phyloP scores from a whole-genome alignment of 1,284 basidiomycete species.

The Leccinum solheimii region DNA sequence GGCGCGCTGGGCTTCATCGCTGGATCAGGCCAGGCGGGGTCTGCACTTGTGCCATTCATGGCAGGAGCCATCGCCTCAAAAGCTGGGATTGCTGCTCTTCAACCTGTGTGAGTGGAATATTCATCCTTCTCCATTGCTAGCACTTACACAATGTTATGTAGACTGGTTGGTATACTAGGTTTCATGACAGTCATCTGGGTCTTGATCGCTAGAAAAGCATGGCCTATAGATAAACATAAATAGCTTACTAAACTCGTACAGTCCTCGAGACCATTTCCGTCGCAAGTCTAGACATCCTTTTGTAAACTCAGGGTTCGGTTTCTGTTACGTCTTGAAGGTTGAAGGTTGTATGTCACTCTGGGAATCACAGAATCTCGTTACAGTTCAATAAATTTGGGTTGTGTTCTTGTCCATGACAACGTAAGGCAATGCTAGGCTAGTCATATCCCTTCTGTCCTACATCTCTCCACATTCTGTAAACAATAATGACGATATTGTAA shows the following conservation, averaged over 20 bases:
- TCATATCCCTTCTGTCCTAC: constrained; percentile 14
- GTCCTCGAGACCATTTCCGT: constrained; percentile 27
- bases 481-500: background rate
- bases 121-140: background rate
- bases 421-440: background rate
- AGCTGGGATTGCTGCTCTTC: constrained; percentile 50
- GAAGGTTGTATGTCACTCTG: too few relatives aligned
- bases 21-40: constrained; percentile 52
- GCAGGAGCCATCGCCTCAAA: constrained; percentile 52
- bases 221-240: background rate
- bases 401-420: background rate
- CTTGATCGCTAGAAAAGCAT: constrained; percentile 34
- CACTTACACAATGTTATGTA: constrained; percentile 16
- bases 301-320: background rate
- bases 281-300: constrained; percentile 1
- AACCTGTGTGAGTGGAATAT: constrained; percentile 49
- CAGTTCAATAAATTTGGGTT: background rate
- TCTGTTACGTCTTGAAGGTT: background rate
- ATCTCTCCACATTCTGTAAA: constrained; percentile 35
- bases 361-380: background rate
- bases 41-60: constrained; percentile 57
- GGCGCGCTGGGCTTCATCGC: constrained; percentile 54
- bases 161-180: constrained; percentile 44
- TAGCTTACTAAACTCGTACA: background rate
- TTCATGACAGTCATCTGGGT: constrained; percentile 44